Evolutionary conservation across 257 asterid genomes (phyloP).

Genomic region (Nicotiana obtusifolia): DNA sequence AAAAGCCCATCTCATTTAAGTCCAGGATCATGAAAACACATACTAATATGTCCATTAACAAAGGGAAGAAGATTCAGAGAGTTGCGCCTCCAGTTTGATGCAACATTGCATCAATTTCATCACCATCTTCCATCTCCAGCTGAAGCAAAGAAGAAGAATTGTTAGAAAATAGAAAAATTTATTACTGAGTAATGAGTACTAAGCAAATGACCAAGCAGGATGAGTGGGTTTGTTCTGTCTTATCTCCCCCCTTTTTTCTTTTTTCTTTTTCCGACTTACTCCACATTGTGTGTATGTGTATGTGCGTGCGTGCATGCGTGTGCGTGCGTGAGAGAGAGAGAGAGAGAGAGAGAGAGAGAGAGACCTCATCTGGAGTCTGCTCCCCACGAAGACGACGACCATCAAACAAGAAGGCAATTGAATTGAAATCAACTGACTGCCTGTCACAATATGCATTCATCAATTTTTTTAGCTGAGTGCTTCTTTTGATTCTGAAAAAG

Average conservation of each 20-base stretch:
- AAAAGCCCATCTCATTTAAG: neutral
- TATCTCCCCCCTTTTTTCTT: no score
- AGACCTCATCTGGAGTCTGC: conserved; percentile 66
- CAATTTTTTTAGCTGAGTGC: conserved; percentile 42
- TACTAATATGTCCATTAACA: neutral
- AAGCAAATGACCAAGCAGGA: neutral
- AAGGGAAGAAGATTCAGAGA: neutral
- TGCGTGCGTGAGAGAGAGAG: neutral
- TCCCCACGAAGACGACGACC: conserved; percentile 53
- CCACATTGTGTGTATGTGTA: neutral
- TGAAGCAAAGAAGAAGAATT: neutral
- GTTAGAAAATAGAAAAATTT: neutral
- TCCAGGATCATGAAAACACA: neutral
- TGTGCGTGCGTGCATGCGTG: neutral
- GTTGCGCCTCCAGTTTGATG: conserved; percentile 30
- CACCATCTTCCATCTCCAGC: conserved; percentile 36
- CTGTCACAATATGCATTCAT: conserved; percentile 50
- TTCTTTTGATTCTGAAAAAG: conserved; percentile 48
- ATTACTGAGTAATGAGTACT: no score
- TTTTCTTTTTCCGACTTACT: no score
- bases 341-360: neutral
- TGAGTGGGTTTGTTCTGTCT: neutral
- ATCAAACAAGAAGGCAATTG: conserved; percentile 48
- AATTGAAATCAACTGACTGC: conserved; percentile 33
- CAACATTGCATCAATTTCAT: conserved; percentile 34